These are phyloP conservation scores for Myxozyma nipponensis DNA, from an alignment of 805 yeast genomes.

Conservation along the genomic window DNA sequence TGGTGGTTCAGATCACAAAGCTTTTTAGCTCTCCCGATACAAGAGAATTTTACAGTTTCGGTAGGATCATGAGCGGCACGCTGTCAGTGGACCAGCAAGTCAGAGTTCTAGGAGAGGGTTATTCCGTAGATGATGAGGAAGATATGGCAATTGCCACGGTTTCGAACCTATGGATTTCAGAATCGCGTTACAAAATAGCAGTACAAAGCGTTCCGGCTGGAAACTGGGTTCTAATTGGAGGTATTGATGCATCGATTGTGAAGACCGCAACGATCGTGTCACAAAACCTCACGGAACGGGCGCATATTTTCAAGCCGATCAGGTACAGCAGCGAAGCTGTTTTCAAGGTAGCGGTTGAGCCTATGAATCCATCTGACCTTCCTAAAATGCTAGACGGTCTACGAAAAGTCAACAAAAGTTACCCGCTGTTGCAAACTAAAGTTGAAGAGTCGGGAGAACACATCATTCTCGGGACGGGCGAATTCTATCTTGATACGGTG, in stretches of 20 bases:
- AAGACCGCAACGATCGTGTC: constrained; percentile 58
- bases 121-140: constrained; percentile 47
- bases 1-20: constrained; percentile 56
- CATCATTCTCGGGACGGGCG: constrained; percentile 78
- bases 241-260: constrained; percentile 53
- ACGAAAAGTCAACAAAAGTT: constrained; percentile 56
- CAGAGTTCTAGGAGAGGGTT: constrained; percentile 55
- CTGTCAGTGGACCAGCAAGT: constrained; percentile 48
- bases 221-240: constrained; percentile 61
- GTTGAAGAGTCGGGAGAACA: constrained; percentile 91
- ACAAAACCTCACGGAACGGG: constrained; percentile 32
- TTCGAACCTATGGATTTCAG: constrained; percentile 45
- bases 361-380: constrained; percentile 70
- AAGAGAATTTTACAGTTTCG: constrained; percentile 51
- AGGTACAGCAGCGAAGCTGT: constrained; percentile 53
- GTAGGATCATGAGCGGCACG: constrained; percentile 60
- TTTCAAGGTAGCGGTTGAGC: constrained; percentile 79
- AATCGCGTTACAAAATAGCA: constrained; percentile 65
- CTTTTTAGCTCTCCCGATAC: constrained; percentile 56
- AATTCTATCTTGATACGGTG: constrained; percentile 77
- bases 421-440: constrained; percentile 61
- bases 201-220: constrained; percentile 59
- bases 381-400: constrained; percentile 72
- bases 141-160: constrained; percentile 44
- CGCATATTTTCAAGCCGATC: constrained; percentile 42